phyloP scores from a whole-genome alignment of 768 basidiomycete genomes.

The Boletellus sp. region DNA sequence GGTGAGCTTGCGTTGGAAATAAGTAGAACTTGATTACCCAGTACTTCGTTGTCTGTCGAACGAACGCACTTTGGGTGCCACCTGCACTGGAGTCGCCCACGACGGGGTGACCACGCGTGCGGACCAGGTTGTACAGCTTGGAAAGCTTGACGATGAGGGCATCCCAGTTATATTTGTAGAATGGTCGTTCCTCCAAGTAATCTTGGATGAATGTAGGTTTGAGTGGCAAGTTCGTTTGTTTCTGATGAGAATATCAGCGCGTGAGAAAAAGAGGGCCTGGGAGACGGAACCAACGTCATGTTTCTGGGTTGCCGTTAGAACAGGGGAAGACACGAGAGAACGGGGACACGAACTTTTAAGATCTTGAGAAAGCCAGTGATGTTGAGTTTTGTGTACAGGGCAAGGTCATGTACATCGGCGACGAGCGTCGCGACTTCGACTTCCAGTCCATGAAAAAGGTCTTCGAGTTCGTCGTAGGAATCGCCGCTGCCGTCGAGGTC shows the following conservation, averaged over 20 bases:
- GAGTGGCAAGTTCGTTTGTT: constrained; percentile 82
- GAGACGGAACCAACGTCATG: constrained; percentile 64
- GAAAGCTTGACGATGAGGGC: constrained; percentile 94
- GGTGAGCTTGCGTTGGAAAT: constrained; percentile 3
- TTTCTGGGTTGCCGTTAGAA: constrained; percentile 53
- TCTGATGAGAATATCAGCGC: constrained; percentile 46
- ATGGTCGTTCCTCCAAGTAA: constrained; percentile 90
- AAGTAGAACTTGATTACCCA: constrained; percentile 60
- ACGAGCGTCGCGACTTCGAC: constrained; percentile 95
- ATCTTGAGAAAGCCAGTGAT: constrained; percentile 99
- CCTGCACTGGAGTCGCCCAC: constrained; percentile 93
- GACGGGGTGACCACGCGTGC: constrained; percentile 92
- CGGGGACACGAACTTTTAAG: constrained; percentile 59
- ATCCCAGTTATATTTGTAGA: constrained; percentile 97
- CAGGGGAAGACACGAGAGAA: not conserved
- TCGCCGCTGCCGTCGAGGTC: constrained; percentile 45
- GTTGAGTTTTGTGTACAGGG: constrained; percentile 93
- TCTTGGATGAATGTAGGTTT: constrained; percentile 88
- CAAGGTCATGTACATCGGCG: constrained; percentile 87
- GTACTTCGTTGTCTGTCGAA: constrained; percentile 98
- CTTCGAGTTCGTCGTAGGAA: constrained; percentile 75
- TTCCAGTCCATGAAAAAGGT: constrained; percentile 81
- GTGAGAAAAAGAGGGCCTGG: not conserved
- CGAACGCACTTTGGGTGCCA: constrained; percentile 93
- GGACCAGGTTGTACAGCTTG: constrained; percentile 89